A percentile compares a stretch with the other conserved stretches of the same genome.
phyloP scores from a whole-genome alignment of 225 moss, liverwort and hornwort species.

The Physcomitrellopsis africana region DNA sequence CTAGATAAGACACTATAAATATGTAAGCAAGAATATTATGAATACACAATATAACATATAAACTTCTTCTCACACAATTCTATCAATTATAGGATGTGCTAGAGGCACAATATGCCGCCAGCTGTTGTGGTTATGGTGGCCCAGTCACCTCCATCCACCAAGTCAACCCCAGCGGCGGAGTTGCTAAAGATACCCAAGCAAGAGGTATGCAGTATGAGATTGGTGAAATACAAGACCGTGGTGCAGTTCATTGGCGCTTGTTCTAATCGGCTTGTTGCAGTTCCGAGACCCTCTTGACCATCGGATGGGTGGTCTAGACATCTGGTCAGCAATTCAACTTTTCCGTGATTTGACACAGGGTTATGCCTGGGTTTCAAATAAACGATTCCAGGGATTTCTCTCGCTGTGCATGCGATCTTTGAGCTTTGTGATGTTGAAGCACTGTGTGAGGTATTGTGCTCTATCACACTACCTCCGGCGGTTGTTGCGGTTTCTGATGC shows the following conservation, averaged over 20 bases:
- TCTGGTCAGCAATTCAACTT: conserved; percentile 51
- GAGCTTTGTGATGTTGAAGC: too few species aligned
- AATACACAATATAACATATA: too few species aligned
- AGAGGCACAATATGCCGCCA: conserved; percentile 35
- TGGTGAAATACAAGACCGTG: conserved; percentile 68
- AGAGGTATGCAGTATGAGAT: conserved; percentile 72
- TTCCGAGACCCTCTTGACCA: conserved; percentile 59
- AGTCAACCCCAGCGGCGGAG: conserved; percentile 54
- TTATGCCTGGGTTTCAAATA: too few species aligned
- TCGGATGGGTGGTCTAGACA: conserved; percentile 52
- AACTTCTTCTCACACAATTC: too few species aligned
- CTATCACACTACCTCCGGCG: too few species aligned
- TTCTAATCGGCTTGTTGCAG: conserved; percentile 53
- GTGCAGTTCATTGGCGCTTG: conserved; percentile 75
- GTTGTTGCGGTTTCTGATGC: too few species aligned
- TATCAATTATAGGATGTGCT: conserved; percentile 46
- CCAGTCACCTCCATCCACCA: conserved; percentile 39
- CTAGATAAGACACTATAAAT: too few species aligned
- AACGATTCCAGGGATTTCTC: too few species aligned
- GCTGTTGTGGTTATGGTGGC: neutral
- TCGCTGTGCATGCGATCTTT: too few species aligned
- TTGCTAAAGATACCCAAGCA: conserved; percentile 67
- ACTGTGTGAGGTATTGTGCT: too few species aligned
- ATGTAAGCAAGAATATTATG: too few species aligned
- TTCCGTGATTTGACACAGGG: conserved; percentile 41